These are phyloP conservation scores for Nyssa sinensis DNA, from an alignment of 148 eudicot genomes.

Conservation along the genomic window DNA sequence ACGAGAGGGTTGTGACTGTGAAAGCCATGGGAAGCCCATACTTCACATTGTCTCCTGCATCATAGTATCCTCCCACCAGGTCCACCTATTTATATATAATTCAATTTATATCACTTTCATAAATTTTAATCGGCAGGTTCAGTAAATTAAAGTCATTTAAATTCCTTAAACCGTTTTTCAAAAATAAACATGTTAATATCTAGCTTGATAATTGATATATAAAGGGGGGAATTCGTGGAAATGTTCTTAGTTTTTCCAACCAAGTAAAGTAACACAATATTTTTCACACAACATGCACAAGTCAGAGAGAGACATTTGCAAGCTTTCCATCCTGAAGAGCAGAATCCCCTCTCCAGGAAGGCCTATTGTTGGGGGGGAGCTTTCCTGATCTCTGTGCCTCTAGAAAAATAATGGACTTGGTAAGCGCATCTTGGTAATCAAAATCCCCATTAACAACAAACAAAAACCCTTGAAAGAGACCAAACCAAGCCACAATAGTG, in stretches of 20 bases:
- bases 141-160: too few relatives aligned
- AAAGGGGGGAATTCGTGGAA: too few relatives aligned
- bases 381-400: slow-evolving; percentile 93
- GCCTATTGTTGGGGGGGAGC: slow-evolving; percentile 62
- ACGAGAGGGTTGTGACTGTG: slow-evolving; percentile 72
- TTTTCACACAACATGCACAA: too few relatives aligned
- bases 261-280: too few relatives aligned
- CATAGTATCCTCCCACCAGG: slow-evolving; percentile 89
- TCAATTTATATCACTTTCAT: background rate
- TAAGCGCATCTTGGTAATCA: slow-evolving; percentile 64
- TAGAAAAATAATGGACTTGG: slow-evolving; percentile 70
- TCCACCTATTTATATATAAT: slow-evolving; percentile 50
- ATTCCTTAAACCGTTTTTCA: too few relatives aligned
- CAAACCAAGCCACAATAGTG: slow-evolving; percentile 13
- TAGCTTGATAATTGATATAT: too few relatives aligned
- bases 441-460: slow-evolving; percentile 22
- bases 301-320: slow-evolving; percentile 37
- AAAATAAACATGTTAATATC: too few relatives aligned
- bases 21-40: slow-evolving; percentile 92
- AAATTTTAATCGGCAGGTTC: too few relatives aligned
- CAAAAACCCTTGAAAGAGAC: background rate
- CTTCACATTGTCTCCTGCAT: slow-evolving; percentile 94
- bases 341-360: slow-evolving; percentile 88
- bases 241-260: too few relatives aligned
- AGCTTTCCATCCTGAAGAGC: slow-evolving; percentile 74